Evolutionary conservation across 2,329 filamentous ascomycete genomes (phyloP), one percentile per base, ranked within the genome.

Genomic region (Dryadomyces quercus-mongolicae): DNA sequence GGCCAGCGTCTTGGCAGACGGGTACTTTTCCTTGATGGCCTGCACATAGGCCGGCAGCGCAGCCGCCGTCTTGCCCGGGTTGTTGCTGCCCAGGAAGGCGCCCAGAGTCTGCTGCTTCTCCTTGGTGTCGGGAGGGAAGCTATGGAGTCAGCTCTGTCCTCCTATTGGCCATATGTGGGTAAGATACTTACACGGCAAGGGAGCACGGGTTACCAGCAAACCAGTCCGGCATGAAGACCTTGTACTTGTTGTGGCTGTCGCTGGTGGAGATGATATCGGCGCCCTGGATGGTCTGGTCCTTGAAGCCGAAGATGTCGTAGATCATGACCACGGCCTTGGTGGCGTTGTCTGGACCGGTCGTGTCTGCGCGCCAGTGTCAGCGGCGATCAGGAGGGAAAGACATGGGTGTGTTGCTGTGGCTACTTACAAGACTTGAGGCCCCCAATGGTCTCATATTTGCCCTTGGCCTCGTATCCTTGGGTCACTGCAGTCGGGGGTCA

Each of bases 171-270:
- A n/a, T n/a, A n/a, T n/a, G n/a, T n/a, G n/a, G n/a, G n/a, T n/a
- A n/a, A n/a, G 22, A 1, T 8, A 57, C 62, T 61, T 59, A 68
- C 78, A 76, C 69, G 63, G 72, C 72, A 66, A 82, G 75, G 51
- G 72, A 69, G 62, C 70, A 71, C 2, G 88, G 85, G 60, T 80
- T 76, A 66, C 88, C 90, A 57, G 86, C 78, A 73, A 95, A 95
- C 77, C 88, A 92, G 71, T 96, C 91, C 31, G 91, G 91, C 59
- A 96, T 91, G 70, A 91, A 90, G 61, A 95, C 87, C 61, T 82
- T 83, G 74, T 94, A 93, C 64, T 86, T 81, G 67, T 72, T 78
- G 69, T 71, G 76, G 67, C 72, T 64, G 62, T 79, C 74, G 57
- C 74, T 72, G 48, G 70, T 71, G 47, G 80, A 74, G 22, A 85